Percentiles rank a stretch among this genome's conserved stretches.
phyloP scores from a whole-genome alignment of 345 rosid species.

The Gossypium arboreum region DNA sequence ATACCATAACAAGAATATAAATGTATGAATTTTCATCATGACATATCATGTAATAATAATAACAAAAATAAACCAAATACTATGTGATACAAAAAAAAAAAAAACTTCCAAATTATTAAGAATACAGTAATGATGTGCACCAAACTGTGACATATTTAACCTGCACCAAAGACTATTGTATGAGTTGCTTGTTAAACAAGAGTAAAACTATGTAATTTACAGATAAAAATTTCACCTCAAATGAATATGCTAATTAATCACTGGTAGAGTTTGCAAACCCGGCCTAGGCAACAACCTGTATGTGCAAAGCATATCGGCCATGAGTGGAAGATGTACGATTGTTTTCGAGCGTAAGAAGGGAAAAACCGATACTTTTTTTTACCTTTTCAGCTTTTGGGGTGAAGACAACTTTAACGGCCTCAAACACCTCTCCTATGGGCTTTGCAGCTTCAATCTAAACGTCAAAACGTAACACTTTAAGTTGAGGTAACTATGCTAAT shows the following conservation, averaged over 20 bases:
- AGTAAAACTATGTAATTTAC: neutral
- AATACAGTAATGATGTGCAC: neutral
- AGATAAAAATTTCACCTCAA: slow-evolving; percentile 8
- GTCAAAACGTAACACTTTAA: slow-evolving; percentile 11
- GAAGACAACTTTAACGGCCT: slow-evolving; percentile 49
- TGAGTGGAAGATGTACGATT: neutral
- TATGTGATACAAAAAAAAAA: slow-evolving; percentile 2
- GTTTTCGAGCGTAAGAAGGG: neutral
- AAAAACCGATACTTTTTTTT: slow-evolving; percentile 10
- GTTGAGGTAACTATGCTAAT: slow-evolving; percentile 2
- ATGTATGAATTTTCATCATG: slow-evolving; percentile 4
- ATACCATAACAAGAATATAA: slow-evolving; percentile 2
- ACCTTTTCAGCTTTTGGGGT: slow-evolving; percentile 52
- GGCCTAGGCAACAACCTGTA: slow-evolving; percentile 13
- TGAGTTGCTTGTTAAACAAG: neutral
- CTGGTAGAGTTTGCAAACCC: neutral
- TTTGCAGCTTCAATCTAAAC: slow-evolving; percentile 68
- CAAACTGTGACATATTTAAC: slow-evolving; percentile 1
- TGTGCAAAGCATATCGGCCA: neutral
- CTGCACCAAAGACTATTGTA: slow-evolving; percentile 6
- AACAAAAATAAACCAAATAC: neutral
- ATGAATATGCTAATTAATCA: neutral
- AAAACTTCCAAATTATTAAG: neutral
- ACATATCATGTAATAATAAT: neutral
- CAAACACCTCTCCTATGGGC: slow-evolving; percentile 57